Evolutionary conservation across 257 asterid genomes (phyloP), one percentile per base, ranked within the genome.

Genomic region (Salvia rosmarinus): DNA sequence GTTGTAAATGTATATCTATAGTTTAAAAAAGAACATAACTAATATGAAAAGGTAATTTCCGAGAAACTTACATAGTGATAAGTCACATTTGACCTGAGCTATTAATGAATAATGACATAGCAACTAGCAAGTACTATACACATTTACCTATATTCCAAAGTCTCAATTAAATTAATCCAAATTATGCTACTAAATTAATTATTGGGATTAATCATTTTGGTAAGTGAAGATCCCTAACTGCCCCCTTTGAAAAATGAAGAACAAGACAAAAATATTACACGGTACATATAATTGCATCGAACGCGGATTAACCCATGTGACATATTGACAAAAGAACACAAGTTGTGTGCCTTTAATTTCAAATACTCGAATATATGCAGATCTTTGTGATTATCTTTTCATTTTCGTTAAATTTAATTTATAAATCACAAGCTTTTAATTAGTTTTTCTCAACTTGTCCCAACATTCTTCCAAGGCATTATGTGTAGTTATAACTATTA

Each of bases 241-340:
- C 97, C 83, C 90, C 95, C 88, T 82, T 92, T 82, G 96, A 85
- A 85, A 85, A 79, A 46, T 37, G 71, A 68, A 69, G 86, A 85
- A 86, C 59, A 84, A 74, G 91, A 92, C 96, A 87, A 75, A 70
- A 70, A 62, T 62, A 47, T 58, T 14, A 73, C 60, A 12, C 77
- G 65, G 68, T 63, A 21, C 3, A 25, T 25, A 60, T 64, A 16
- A 21, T 64, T 75, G 88, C 95, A 79, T 79, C 82, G 68, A 86
- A 85, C 49, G 76, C 89, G 95, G 95, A 70, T 70, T 80, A 59
- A 76, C 76, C 81, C 97, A 91, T 81, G 95, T 88, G 96, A 75
- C 89, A 75, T 59, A 50, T 75, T 46, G 62, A 44, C 63, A 32
- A 64, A 64, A 74, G 9, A 75, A 47, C 71, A 75, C 71, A 42